Conservation (phyloP, 2,329 filamentous ascomycete genomes). For the Leptographium lundbergii region DNA sequence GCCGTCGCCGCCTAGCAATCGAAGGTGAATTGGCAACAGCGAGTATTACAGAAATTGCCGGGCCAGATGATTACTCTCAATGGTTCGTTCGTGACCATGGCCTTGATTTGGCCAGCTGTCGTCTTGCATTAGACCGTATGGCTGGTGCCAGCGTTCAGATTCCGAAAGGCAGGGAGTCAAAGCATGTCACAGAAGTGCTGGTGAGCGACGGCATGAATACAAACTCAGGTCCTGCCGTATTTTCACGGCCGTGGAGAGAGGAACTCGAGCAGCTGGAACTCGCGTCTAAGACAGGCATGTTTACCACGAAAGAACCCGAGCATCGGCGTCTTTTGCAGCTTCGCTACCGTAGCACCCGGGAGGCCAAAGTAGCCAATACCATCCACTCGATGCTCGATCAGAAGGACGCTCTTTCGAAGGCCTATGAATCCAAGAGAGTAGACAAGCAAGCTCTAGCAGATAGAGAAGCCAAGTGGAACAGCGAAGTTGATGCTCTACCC, state of each 20-base stretch:
- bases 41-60: conserved; percentile 41
- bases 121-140: conserved; percentile 33
- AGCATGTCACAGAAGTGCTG: conserved; percentile 10
- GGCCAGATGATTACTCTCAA: conserved; percentile 10
- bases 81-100: conserved; percentile 29
- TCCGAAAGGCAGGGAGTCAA: conserved; percentile 31
- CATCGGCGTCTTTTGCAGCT: conserved; percentile 8
- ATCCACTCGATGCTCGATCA: conserved; percentile 20
- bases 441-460: neutral
- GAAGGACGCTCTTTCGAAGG: conserved; percentile 16
- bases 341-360: conserved; percentile 5
- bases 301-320: conserved; percentile 1
- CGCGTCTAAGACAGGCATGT: conserved; percentile 10
- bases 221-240: neutral
- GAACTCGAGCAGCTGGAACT: conserved; percentile 28
- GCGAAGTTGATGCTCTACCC: conserved; percentile 2
- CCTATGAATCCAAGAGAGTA: conserved; percentile 11
- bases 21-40: conserved; percentile 49
- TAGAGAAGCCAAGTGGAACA: conserved; percentile 7
- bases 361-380: conserved; percentile 8
- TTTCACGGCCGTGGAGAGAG: conserved; percentile 28
- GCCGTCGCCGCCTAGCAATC: conserved; percentile 43
- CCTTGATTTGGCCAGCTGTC: conserved; percentile 34
- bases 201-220: neutral
- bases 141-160: conserved; percentile 24